These are phyloP conservation scores for Aleurites moluccanus DNA, from an alignment of 441 rosid species.

Conservation along the genomic window DNA sequence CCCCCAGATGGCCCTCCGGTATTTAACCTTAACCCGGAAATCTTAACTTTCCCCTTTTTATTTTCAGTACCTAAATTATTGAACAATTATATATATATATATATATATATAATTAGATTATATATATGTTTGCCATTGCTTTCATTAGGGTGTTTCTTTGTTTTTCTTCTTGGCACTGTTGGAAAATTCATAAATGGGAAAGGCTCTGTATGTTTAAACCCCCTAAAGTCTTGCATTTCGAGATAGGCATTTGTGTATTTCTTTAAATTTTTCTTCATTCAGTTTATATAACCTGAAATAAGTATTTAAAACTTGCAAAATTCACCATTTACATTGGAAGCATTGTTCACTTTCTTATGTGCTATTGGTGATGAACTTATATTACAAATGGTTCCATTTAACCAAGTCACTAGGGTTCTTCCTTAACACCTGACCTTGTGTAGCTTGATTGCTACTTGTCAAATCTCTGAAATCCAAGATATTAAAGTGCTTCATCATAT, in stretches of 20 bases:
- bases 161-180: too few relatives aligned
- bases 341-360: not conserved
- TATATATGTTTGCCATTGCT: not conserved
- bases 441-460: not conserved
- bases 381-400: too few relatives aligned
- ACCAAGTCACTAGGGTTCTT: not conserved
- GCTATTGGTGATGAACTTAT: too few relatives aligned
- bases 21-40: not conserved
- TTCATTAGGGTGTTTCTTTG: not conserved
- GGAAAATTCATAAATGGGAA: too few relatives aligned
- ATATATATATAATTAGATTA: too few relatives aligned
- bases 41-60: not conserved
- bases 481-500: not conserved
- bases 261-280: not conserved
- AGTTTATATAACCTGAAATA: too few relatives aligned
- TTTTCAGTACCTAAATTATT: not conserved
- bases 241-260: not conserved
- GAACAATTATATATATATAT: too few relatives aligned
- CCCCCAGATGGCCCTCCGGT: constrained; percentile 83
- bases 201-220: too few relatives aligned
- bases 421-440: not conserved
- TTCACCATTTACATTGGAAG: not conserved
- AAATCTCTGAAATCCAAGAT: not conserved
- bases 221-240: too few relatives aligned
- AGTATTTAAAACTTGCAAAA: not conserved